Evolutionary conservation across 495 filamentous ascomycete genomes (phyloP), one percentile per base, ranked within the genome.

Genomic region (Daldinia childiae): DNA sequence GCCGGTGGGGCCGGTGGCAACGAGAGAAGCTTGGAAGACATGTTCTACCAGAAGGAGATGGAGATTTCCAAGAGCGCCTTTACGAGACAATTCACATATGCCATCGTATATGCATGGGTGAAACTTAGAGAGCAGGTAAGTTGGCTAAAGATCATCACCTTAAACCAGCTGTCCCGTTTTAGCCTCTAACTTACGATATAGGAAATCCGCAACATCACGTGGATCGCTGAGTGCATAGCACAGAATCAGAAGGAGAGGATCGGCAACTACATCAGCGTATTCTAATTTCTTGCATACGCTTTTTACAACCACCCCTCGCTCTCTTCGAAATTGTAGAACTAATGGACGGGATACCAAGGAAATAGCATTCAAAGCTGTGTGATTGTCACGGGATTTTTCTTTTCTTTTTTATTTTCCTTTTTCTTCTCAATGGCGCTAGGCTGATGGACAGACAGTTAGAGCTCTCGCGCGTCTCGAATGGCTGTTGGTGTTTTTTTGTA

Each of bases 21-120:
- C 56, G 91, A 91, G 15, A 94, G 93, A 86, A 97, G 93, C 77
- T 81, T 99, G 68, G 95, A 99, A 76, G 95, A 99, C 72, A 85
- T 98, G 82, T 98, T 99, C 81, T 99, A 99, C 79, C 93, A 97
- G 80, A 97, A 95, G 83, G 95, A 99, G 83, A 98, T 98, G 96
- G 94, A 98, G 80, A 90, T 98, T 73, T 92, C 91, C 30, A 99
- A 98, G 87, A 79, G 89, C 51, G 92, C 94, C 3, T 99, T 99
- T 78, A 99, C 95, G 19, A 87, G 92, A 74, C 96, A 99, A 79
- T 99, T 99, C 78, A 96, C 95, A 21, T 93, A 91, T 71, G 92
- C 93, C 58, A 91, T 98, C 73, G 93, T 98, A 17, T 99, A 98
- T 78, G 93, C 93, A 7, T 99, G 96, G 96, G 92, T 99, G 57